Conservation (phyloP, 2,329 filamentous ascomycete species). For the Chaetomium sp. region DNA sequence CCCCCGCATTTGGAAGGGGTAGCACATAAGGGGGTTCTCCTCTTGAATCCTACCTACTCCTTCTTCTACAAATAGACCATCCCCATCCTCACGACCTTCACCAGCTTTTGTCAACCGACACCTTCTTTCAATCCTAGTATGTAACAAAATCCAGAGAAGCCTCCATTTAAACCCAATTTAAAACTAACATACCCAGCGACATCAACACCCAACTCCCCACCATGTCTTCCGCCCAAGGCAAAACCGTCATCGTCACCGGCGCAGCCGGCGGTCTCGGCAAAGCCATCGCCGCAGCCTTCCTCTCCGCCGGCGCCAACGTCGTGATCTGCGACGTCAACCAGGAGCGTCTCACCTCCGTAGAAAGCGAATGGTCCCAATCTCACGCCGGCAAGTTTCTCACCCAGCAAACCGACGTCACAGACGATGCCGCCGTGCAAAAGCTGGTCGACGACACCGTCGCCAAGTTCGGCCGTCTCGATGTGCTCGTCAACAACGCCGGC, state of each 20-base stretch:
- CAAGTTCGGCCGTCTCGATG: constrained; percentile 37
- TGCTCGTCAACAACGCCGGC: constrained; percentile 54
- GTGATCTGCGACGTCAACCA: constrained; percentile 30
- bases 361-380: constrained; percentile 22
- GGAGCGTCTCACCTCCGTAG: constrained; percentile 23
- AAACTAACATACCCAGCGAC: not conserved
- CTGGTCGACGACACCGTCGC: constrained; percentile 28
- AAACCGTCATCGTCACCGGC: constrained; percentile 29
- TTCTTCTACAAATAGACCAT: no score
- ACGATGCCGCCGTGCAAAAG: constrained; percentile 26
- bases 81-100: no score
- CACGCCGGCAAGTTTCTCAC: constrained; percentile 24
- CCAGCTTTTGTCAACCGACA: no score
- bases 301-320: constrained; percentile 30
- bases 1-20: no score
- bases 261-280: constrained; percentile 32
- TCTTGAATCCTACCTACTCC: no score
- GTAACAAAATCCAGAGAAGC: no score
- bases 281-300: constrained; percentile 28
- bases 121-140: no score
- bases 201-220: not conserved
- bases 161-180: no score
- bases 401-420: constrained; percentile 27
- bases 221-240: constrained; percentile 22
- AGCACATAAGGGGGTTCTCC: no score